These are phyloP conservation scores for Clitopilus passeckerianus DNA, from an alignment of 768 basidiomycete genomes.

Conservation along the genomic window DNA sequence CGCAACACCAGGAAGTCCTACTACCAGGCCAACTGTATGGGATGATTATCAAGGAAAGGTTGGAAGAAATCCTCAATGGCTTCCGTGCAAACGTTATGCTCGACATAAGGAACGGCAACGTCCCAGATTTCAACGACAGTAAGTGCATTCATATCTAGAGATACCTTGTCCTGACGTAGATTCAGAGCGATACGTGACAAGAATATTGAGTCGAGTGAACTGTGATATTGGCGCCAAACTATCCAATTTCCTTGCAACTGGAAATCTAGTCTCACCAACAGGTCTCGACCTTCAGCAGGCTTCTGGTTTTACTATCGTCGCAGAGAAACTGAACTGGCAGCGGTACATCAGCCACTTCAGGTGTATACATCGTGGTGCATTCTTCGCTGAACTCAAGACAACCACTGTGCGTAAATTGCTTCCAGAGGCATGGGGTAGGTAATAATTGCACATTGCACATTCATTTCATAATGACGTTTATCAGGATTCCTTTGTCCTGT, in stretches of 20 bases:
- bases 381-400: slow-evolving; percentile 98
- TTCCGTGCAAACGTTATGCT: slow-evolving; percentile 62
- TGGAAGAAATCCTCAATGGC: slow-evolving; percentile 82
- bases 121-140: slow-evolving; percentile 90
- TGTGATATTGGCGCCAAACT: slow-evolving; percentile 90
- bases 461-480: slow-evolving; percentile 6
- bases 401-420: slow-evolving; percentile 94
- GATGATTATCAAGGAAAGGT: slow-evolving; percentile 97
- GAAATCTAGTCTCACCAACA: slow-evolving; percentile 90
- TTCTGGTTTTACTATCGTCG: slow-evolving; percentile 97
- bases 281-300: slow-evolving; percentile 97
- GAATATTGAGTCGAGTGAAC: slow-evolving; percentile 71
- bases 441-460: slow-evolving; percentile 9
- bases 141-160: slow-evolving; percentile 21
- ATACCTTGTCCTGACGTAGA: neutral
- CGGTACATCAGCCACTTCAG: slow-evolving; percentile 98
- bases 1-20: slow-evolving; percentile 96
- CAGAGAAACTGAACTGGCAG: slow-evolving; percentile 98
- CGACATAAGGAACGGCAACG: slow-evolving; percentile 74
- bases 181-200: slow-evolving; percentile 76
- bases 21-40: slow-evolving; percentile 89
- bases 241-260: slow-evolving; percentile 94
- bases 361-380: slow-evolving; percentile 97
- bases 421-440: slow-evolving; percentile 93
- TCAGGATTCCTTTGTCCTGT: slow-evolving; percentile 96